These are phyloP conservation scores for Fomes fomentarius DNA, from an alignment of 1,284 basidiomycete species.

Conservation along the genomic window DNA sequence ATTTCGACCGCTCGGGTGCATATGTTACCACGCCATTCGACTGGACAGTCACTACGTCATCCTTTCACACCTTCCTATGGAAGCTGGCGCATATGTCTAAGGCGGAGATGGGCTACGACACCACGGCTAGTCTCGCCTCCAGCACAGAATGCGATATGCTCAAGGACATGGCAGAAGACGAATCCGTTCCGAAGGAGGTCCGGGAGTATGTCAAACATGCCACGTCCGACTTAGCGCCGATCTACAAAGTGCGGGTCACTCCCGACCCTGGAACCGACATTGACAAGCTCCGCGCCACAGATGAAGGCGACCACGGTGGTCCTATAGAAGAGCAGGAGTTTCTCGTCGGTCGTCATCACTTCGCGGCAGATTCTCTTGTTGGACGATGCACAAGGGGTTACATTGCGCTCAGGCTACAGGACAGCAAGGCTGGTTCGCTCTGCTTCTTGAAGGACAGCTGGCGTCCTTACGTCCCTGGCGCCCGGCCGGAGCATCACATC, in stretches of 20 bases:
- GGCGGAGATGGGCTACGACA: constrained; percentile 21
- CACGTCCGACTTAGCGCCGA: background rate
- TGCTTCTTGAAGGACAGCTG: constrained; percentile 12
- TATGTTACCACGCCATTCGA: background rate
- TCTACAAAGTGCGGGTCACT: background rate
- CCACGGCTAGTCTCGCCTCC: background rate
- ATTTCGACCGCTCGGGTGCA: background rate
- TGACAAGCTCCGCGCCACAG: background rate
- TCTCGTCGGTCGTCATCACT: background rate
- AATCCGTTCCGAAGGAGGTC: background rate
- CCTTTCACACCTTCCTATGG: constrained; percentile 1
- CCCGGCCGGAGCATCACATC: constrained; percentile 3
- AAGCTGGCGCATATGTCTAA: constrained; percentile 5
- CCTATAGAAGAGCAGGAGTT: background rate
- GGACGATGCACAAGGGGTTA: background rate
- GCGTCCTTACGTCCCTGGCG: background rate
- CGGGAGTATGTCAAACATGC: background rate
- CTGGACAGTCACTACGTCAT: background rate
- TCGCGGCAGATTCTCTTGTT: background rate
- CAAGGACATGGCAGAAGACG: too few species aligned
- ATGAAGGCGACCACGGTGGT: background rate
- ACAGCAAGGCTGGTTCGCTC: constrained; percentile 37
- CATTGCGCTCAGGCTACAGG: background rate
- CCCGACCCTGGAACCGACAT: background rate
- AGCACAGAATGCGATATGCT: background rate